Base-by-base conservation (phyloP, 2,329 filamentous ascomycete species). In the Coniochaeta sp. region DNA sequence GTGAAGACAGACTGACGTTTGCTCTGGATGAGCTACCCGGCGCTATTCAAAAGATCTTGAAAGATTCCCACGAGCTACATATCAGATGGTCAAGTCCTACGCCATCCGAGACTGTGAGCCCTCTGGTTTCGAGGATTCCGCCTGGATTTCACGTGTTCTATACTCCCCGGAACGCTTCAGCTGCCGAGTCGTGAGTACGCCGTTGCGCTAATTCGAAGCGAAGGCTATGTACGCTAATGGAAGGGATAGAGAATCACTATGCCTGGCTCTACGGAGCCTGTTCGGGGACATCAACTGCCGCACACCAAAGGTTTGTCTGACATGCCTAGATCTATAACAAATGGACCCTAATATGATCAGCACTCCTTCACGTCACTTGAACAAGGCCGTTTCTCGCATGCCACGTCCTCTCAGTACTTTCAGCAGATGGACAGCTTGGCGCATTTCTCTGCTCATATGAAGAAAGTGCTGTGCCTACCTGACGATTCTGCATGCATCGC, bases 121-220 rank as follows among this genome's bases (percentile, higher is more conserved):
- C 93, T 1, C 88, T 95, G 67, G 78, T 84, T 50, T 91, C 91
- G 58, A 84, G 89, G 61, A 73, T 92, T 16, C 86, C 91, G 1
- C 87, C 93, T 0, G 93, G 93, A 2, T 76, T 98, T 24, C 92
- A 97, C 76, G 78, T 92, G 28, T 89, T 89, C 67, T 92, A 88
- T 70, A 89, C 88, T 0, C 89, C 89, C 0, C 71, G 72, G 6
- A 70, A 74, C 34, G 70, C 73, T 28, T 70, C 67, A 9, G 64
- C 64, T 54, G 65, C 64, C 31, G 64, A 70, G 22, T 67, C 65
- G 67, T 71, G 64, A 61, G 68, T 63, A 24, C 17, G 7, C 11
- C 14, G 3, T 24, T 60, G 38, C 62, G 52, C n/a, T 9, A 6
- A 34, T 38, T 38, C 59, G 12, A 60, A 59, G 28, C 58, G 11